These are phyloP conservation scores for Septoria petroselini DNA, from an alignment of 2,329 filamentous ascomycete species.

Conservation along the genomic window DNA sequence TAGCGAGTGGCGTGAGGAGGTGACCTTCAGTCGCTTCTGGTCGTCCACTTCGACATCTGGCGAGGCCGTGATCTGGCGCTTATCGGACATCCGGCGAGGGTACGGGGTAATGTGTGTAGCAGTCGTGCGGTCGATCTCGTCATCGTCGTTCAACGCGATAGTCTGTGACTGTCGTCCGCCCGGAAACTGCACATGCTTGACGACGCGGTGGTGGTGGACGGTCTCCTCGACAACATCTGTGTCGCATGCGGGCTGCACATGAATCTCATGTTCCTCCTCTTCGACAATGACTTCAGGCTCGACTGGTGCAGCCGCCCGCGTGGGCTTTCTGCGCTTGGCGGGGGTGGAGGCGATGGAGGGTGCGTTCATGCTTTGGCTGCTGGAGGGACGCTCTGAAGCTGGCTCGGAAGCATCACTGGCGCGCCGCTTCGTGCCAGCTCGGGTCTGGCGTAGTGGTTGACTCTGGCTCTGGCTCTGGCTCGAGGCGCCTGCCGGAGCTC, in stretches of 20 bases:
- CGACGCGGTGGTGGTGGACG: constrained; percentile 6
- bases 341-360: constrained; percentile 21
- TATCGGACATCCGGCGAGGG: constrained; percentile 30
- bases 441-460: constrained; percentile 22
- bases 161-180: constrained; percentile 22
- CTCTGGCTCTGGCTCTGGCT: constrained; percentile 24
- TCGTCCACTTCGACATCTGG: constrained; percentile 19
- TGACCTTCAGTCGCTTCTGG: constrained; percentile 26
- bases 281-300: constrained; percentile 32
- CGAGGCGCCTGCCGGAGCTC: constrained; percentile 9
- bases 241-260: constrained; percentile 4
- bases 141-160: constrained; percentile 19
- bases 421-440: constrained; percentile 30
- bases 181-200: constrained; percentile 35
- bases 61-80: constrained; percentile 36
- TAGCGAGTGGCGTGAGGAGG: constrained; percentile 35
- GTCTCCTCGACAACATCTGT: constrained; percentile 19
- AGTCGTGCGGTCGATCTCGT: constrained; percentile 25
- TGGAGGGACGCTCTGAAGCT: constrained; percentile 27
- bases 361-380: constrained; percentile 21
- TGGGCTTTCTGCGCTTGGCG: constrained; percentile 30
- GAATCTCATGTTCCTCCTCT: constrained; percentile 25
- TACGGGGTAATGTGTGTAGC: constrained; percentile 37
- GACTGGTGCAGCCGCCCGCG: constrained; percentile 21
- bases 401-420: constrained; percentile 31